Evolutionary conservation across 2,329 filamentous ascomycete genomes (phyloP).

Genomic region (Neofusicoccum laricinum): DNA sequence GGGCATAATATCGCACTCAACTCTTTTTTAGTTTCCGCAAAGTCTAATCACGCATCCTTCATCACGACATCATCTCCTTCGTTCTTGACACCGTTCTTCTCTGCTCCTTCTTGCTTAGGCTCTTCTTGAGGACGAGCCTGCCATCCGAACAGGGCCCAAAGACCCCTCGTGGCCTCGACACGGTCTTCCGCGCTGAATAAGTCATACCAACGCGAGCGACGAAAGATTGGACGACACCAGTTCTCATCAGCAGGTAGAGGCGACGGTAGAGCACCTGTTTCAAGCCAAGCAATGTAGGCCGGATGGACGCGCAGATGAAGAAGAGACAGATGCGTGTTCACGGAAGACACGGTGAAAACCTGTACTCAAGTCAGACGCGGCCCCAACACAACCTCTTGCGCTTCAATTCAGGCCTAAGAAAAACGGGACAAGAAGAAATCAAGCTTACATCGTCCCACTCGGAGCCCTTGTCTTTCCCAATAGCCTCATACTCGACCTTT

Average conservation of each 20-base stretch:
- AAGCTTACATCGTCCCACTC: slow-evolving; percentile 54
- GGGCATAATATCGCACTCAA: background rate
- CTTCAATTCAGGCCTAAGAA: background rate
- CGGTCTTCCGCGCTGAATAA: slow-evolving; percentile 54
- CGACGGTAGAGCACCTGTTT: slow-evolving; percentile 34
- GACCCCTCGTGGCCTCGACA: slow-evolving; percentile 52
- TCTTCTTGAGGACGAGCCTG: background rate
- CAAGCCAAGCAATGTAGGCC: slow-evolving; percentile 55
- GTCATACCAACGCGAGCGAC: slow-evolving; percentile 59
- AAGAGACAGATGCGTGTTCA: slow-evolving; percentile 62
- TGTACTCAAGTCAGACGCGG: slow-evolving; percentile 25
- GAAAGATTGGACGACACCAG: slow-evolving; percentile 54
- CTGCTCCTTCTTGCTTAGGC: background rate
- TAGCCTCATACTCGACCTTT: slow-evolving; percentile 54
- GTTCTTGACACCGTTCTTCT: background rate
- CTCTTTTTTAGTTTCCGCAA: background rate
- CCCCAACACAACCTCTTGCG: slow-evolving; percentile 11
- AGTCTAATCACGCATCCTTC: slow-evolving; percentile 1
- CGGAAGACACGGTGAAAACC: slow-evolving; percentile 60
- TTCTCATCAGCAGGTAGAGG: slow-evolving; percentile 24
- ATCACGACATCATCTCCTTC: background rate
- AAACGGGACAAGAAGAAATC: background rate
- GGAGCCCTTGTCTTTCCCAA: slow-evolving; percentile 50
- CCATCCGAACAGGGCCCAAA: slow-evolving; percentile 55
- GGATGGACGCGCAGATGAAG: slow-evolving; percentile 57